Conservation (phyloP, 2,329 filamentous ascomycete genomes). For the Cladosporium sp. region DNA sequence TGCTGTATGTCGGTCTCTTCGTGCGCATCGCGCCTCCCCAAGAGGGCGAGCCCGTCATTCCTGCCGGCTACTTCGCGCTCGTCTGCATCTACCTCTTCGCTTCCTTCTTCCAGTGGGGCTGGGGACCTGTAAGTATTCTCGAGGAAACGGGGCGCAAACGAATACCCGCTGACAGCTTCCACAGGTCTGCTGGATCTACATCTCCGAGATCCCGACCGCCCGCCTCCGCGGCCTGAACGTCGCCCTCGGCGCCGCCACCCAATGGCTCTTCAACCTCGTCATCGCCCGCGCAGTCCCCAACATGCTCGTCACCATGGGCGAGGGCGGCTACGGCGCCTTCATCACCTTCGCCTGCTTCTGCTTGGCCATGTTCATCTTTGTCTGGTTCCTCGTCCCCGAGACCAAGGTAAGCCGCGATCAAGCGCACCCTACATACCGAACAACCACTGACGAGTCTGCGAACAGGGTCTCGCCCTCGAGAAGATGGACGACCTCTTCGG, state of each 20-base stretch:
- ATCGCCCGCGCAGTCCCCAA: conserved; percentile 61
- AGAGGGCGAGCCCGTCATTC: conserved; percentile 48
- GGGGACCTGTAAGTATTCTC: conserved; percentile 47
- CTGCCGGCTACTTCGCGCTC: conserved; percentile 64
- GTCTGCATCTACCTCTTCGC: conserved; percentile 69
- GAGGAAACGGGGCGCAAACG: neutral
- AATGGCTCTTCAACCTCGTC: conserved; percentile 64
- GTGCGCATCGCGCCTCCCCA: conserved; percentile 56
- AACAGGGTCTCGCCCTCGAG: conserved; percentile 30
- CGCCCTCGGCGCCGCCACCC: conserved; percentile 59
- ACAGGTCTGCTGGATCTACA: conserved; percentile 64
- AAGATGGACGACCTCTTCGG: conserved; percentile 28
- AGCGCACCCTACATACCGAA: neutral
- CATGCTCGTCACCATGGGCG: conserved; percentile 55
- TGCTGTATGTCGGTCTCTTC: conserved; percentile 69
- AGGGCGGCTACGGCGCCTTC: conserved; percentile 25
- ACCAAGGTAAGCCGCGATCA: conserved; percentile 45
- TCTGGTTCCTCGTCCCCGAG: conserved; percentile 65
- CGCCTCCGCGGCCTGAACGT: conserved; percentile 62
- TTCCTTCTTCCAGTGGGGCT: conserved; percentile 57
- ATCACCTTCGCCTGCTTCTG: conserved; percentile 64
- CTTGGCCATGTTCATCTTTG: conserved; percentile 58
- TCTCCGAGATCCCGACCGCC: conserved; percentile 63
- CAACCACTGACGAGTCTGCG: neutral
- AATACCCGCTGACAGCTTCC: neutral